Evolutionary conservation across 805 yeast species (phyloP).

Genomic region (Barnettozyma sp.): DNA sequence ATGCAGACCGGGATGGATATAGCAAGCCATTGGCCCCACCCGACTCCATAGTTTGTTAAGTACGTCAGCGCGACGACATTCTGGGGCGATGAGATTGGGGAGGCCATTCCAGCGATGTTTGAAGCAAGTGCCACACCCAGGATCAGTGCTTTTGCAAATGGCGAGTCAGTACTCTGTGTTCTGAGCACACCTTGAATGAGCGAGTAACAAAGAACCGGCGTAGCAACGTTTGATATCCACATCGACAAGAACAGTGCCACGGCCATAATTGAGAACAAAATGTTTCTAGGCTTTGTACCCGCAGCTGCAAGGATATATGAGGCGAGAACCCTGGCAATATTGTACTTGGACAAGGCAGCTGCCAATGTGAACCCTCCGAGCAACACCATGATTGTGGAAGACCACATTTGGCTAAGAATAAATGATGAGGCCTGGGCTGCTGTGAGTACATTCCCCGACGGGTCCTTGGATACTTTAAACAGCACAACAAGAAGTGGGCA

Average conservation of each 20-base stretch:
- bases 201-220: constrained; percentile 88
- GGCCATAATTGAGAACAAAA: constrained; percentile 71
- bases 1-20: constrained; percentile 78
- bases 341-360: constrained; percentile 86
- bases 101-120: constrained; percentile 92
- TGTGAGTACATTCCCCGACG: constrained; percentile 45
- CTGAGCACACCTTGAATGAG: constrained; percentile 80
- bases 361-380: constrained; percentile 92
- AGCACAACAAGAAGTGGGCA: constrained; percentile 77
- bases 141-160: constrained; percentile 76
- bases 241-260: constrained; percentile 81
- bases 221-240: constrained; percentile 97
- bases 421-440: constrained; percentile 62
- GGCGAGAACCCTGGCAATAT: constrained; percentile 85
- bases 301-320: constrained; percentile 71
- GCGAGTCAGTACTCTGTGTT: constrained; percentile 68
- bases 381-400: constrained; percentile 81
- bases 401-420: constrained; percentile 86
- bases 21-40: constrained; percentile 91
- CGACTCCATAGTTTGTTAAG: constrained; percentile 57
- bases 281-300: constrained; percentile 75
- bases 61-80: constrained; percentile 83
- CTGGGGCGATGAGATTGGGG: constrained; percentile 95
- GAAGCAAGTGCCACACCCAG: constrained; percentile 90
- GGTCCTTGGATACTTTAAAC: constrained; percentile 52